Base-by-base conservation (phyloP, 768 basidiomycete species). In the Suillus ampliporus region DNA sequence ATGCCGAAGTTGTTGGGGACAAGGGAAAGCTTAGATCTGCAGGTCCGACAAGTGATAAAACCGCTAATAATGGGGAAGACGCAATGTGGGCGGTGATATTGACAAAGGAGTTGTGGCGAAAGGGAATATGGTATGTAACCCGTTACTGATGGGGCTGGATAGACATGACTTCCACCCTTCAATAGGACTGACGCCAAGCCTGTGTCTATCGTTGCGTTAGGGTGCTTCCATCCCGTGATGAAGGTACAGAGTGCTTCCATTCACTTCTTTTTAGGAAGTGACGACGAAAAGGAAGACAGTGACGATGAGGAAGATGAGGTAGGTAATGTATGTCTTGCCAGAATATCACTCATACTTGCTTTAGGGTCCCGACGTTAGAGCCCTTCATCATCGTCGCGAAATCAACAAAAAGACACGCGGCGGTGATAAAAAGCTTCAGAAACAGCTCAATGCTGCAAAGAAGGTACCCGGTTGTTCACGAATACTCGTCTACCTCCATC, bases 11-110 rank as follows among this genome's bases (percentile, higher is more conserved):
- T 17, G 72, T 88, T 17, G 92, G 94, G 13, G 89, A 95, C 80
- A 95, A 94, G 74, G 95, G 89, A 5, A 94, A 89, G 69, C 71
- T 84, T n/a, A 79, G 84, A 64, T 79, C 78, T 34, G 68, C 75
- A 56, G 75, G 77, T 7, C 73, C 78, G 10, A 76, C 78, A 1
- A 72, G 69, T 28, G 80, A 83, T 63, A 74, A 74, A n/a, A 72
- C 76, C 14, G 74, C 76, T 34, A 75, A 78, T 60, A 82, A 80
- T 54, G 87, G 88, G 2, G 92, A 94, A 37, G 97, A 98, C 68
- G 95, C 96, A 3, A 92, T 97, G 89, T 99, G 97, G 96, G 97
- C 97, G 5, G 89, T 99, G 56, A 89, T 96, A 47, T 77, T 99
- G 59, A 92, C 94, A 19, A 92, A 92, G 74, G 95, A 99, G 69